These are phyloP conservation scores for Boechera stricta DNA, from an alignment of 345 rosid species.

Conservation along the genomic window DNA sequence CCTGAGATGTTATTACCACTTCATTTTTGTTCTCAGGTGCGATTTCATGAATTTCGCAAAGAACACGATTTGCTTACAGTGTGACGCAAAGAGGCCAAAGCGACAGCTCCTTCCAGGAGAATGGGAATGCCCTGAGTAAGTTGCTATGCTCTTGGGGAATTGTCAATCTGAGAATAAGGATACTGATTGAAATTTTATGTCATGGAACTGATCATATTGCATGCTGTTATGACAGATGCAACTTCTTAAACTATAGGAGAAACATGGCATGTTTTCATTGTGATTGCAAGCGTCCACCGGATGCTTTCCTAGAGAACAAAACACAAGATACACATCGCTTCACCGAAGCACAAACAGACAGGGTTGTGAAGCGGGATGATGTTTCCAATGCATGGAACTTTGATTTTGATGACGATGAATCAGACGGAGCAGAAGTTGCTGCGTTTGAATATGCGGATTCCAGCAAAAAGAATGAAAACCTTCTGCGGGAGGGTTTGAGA, in stretches of 20 bases:
- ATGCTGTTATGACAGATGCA: conserved; percentile 70
- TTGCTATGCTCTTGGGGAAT: conserved; percentile 21
- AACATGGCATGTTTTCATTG: conserved; percentile 93
- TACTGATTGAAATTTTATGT: background rate
- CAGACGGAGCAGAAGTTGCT: conserved; percentile 98
- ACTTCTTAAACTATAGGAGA: conserved; percentile 95
- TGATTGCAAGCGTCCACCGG: conserved; percentile 96
- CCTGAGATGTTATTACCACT: conserved; percentile 29
- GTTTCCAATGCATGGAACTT: conserved; percentile 96
- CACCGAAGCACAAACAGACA: conserved; percentile 52
- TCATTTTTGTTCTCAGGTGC: conserved; percentile 59
- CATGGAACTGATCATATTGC: conserved; percentile 11
- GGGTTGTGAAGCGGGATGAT: conserved; percentile 56
- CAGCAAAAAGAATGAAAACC: conserved; percentile 44
- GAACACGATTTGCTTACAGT: conserved; percentile 88
- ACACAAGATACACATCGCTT: conserved; percentile 58
- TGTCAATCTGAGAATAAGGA: background rate
- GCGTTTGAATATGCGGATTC: conserved; percentile 89
- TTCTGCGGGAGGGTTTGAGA: conserved; percentile 49
- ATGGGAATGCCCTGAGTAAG: conserved; percentile 99
- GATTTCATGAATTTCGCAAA: conserved; percentile 98
- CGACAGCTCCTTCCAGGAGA: conserved; percentile 98
- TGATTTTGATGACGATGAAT: conserved; percentile 95
- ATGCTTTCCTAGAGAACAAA: conserved; percentile 63
- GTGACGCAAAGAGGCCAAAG: conserved; percentile 98